Base-by-base conservation (phyloP, 2,329 filamentous ascomycete genomes). In the Stenocarpella maydis region DNA sequence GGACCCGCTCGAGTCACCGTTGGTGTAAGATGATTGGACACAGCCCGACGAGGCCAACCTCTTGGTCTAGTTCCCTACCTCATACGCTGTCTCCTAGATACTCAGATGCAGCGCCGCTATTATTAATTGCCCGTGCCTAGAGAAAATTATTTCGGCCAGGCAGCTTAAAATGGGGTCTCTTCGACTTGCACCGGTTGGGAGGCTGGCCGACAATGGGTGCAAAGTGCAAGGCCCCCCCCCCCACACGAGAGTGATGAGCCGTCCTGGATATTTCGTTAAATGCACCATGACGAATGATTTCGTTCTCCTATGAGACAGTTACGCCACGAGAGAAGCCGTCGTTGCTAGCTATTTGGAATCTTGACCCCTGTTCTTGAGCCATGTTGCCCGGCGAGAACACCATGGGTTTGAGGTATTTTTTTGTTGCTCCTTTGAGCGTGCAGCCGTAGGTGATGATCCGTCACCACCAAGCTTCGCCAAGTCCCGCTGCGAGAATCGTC, bases 11-110 rank as follows among this genome's bases (percentile, higher is more conserved):
- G 17, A 43, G 24, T n/a, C 21, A 41, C 14, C 4, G 5, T 26
- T 58, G 54, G 54, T 58, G 54, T 58, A 58, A 58, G 54, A 58
- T 58, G 54, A 58, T 58, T 58, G 54, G 54, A 43, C 21, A 28
- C 21, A 6, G 14, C n/a, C 12, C 10, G 2, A 37, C 2, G 8
- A 1, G 8, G 2, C 53, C 34, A 55, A n/a, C 15, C 24, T n/a
- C n/a, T 58, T 10, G 34, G 34, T 12, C 34, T 8, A 2, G 9
- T 37, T 24, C 1, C 7, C 2, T 24, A 19, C n/a, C 12, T 12
- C 31, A 58, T 15, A 41, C 6, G 9, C 15, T 39, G 1, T 41
- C 21, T 41, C 34, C 6, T 1, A 26, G 1, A 9, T 17, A 39
- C 3, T 14, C 6, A 37, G 0, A 17, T 37, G 10, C n/a, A n/a